Base-by-base conservation (phyloP, 495 filamentous ascomycete genomes). In the Articulospora tetracladia region DNA sequence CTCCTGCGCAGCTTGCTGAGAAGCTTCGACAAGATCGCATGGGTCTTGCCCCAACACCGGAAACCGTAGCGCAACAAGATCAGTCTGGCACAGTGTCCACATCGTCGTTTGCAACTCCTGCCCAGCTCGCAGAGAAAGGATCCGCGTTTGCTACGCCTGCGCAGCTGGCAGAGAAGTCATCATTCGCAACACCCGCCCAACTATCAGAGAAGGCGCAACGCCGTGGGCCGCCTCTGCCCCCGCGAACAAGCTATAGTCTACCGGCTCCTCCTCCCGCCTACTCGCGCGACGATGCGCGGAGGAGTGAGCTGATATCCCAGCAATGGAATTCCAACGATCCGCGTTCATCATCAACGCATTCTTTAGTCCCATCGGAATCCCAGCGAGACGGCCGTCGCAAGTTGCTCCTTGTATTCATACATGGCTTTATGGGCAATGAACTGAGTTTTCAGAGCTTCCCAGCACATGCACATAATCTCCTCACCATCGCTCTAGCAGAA, bases 371-470 rank as follows among this genome's bases (percentile, higher is more conserved):
- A 0, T 74, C 78, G 17, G 66, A 74, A 6, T 71, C 72, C 13
- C 71, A 69, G 17, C 27, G 71, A 23, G 71, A 74, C 52, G 67
- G 73, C 11, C 72, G 79, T n/a, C 72, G 92, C 58, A 88, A 74
- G 27, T 76, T 98, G 13, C 77, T 98, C 1, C 64, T 97, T 11
- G 73, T 98, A 23, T 97, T 91, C 69, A 86, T 98, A 65, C 92
- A 96, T 74, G 93, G 93, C 46, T 97, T 97, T 75, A 90, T 92
- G 83, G 93, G 93, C 26, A 87, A 88, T 51, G 91, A 95, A 72
- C 86, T 86, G 17, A 93, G 88, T 62, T 98, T 98, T 66, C 85
- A 87, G 59, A 86, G 85, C 26, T 93, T 97, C 62, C 93, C 93
- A 1, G 87, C 86, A 4, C 92, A 98, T 72, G 81, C 97, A 0